These are phyloP conservation scores for Globisporangium radiosum DNA, from an alignment of 352 stramenopile genomes.

Conservation along the genomic window DNA sequence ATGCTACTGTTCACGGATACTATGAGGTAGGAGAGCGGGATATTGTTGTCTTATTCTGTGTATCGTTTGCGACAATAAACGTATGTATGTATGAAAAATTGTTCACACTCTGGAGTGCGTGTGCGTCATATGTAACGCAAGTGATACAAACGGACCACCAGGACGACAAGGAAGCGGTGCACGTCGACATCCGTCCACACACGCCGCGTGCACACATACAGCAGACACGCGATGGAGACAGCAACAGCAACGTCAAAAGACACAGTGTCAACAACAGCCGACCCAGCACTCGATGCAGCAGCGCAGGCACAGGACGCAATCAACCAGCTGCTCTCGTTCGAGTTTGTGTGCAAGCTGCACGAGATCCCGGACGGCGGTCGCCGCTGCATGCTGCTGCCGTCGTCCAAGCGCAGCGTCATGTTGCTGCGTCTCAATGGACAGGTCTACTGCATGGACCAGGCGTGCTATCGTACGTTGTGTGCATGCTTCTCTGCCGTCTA, in stretches of 20 bases:
- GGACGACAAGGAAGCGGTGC: not conserved
- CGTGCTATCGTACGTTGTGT: slow-evolving; percentile 65
- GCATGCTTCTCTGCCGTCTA: not conserved
- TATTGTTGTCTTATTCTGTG: too few relatives aligned
- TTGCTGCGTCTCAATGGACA: slow-evolving; percentile 49
- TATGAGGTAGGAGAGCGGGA: too few relatives aligned
- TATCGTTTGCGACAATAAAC: too few relatives aligned
- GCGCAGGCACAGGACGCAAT: slow-evolving; percentile 14
- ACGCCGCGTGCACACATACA: not conserved
- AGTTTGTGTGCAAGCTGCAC: slow-evolving; percentile 60
- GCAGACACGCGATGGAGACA: not conserved
- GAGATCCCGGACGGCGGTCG: slow-evolving; percentile 51
- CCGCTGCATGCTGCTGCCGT: slow-evolving; percentile 50
- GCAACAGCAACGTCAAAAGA: not conserved
- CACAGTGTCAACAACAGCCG: not conserved
- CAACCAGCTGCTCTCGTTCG: slow-evolving; percentile 38
- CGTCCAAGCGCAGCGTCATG: slow-evolving; percentile 66
- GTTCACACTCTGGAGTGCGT: too few relatives aligned
- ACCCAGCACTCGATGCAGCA: not conserved
- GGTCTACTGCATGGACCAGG: slow-evolving; percentile 83
- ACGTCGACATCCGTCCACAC: not conserved
- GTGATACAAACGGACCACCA: not conserved
- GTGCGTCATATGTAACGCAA: not conserved
- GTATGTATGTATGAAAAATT: too few relatives aligned
- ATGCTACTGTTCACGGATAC: too few relatives aligned